Evolutionary conservation across 164 flowering plant species (phyloP), one percentile per base, ranked within the genome.

Genomic region (Vitis rotundifolia): DNA sequence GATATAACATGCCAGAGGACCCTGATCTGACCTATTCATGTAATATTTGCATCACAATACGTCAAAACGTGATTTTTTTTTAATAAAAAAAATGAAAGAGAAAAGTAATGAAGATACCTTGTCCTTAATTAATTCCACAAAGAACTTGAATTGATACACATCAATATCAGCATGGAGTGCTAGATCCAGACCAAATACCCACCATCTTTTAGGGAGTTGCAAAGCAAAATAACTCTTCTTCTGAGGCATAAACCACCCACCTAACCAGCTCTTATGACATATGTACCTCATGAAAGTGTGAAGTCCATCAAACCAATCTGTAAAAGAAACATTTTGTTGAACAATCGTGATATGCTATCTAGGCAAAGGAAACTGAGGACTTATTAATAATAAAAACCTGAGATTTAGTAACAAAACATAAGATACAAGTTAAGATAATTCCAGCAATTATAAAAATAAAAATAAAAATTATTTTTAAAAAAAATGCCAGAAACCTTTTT

Each of bases 241-340:
- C 73, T 96, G 99, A 69, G 99, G 98, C 88, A 96, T 87, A 78
- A 96, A 81, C 98, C 99, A 96, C 63, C 99, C 98, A 54, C 99
- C 99, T 80, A 96, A 81, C 99, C 98, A 96, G 77, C 91, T 96
- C 71, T 90, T 93, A 64, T 96, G 97, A 69, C 99, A 96, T 77
- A 93, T 88, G 75, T 86, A 92, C 79, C 98, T 86, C 97, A 91
- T 93, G 73, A 85, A 96, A 54, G 99, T 96, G 75, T 96, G 84
- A 68, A 96, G 92, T 59, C 99, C 99, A 87, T 96, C 99, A 85
- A 96, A 96, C 98, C 99, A 93, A 82, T 93, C 99, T 96, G 89
- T 49, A 68, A 81, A 37, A 9, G 37, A 13, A 31, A 9, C 26
- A 61, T n/a, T 11, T n/a, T 37, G 19, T 51, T 1, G 49, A 47